Percentiles rank a stretch among this genome's conserved stretches.
Evolutionary conservation across 352 stramenopile genomes (phyloP).

Genomic region (Phytophthora hybrid): DNA sequence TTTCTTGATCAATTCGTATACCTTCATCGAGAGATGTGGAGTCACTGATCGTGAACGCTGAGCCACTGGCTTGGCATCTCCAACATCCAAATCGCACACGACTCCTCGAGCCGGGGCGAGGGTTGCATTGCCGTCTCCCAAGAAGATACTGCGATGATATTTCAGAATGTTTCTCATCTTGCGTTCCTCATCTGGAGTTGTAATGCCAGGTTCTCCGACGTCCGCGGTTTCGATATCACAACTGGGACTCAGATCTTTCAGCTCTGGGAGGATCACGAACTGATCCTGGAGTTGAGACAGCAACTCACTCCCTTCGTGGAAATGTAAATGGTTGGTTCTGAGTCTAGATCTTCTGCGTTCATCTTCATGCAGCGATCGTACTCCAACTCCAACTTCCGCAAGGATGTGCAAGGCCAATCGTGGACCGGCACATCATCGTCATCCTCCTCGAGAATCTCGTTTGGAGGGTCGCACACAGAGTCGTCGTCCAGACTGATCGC

Average conservation of each 20-base stretch:
- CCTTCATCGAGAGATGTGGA: slow-evolving; percentile 2
- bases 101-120: background rate
- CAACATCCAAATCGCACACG: background rate
- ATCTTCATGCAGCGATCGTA: background rate
- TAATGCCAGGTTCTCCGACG: background rate
- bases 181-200: background rate
- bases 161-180: background rate
- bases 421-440: too few species aligned
- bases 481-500: too few species aligned
- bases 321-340: background rate
- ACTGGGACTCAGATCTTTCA: background rate
- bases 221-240: background rate
- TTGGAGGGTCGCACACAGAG: too few species aligned
- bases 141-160: background rate
- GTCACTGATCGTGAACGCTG: background rate
- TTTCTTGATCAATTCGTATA: slow-evolving; percentile 12
- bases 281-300: background rate
- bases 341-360: background rate
- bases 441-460: too few species aligned
- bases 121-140: background rate
- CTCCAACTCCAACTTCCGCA: background rate
- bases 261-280: background rate
- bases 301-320: background rate
- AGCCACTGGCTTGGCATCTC: background rate
- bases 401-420: background rate